Evolutionary conservation across 2,329 filamentous ascomycete genomes (phyloP), one percentile per base, ranked within the genome.

Genomic region (Juglanconis oblonga): DNA sequence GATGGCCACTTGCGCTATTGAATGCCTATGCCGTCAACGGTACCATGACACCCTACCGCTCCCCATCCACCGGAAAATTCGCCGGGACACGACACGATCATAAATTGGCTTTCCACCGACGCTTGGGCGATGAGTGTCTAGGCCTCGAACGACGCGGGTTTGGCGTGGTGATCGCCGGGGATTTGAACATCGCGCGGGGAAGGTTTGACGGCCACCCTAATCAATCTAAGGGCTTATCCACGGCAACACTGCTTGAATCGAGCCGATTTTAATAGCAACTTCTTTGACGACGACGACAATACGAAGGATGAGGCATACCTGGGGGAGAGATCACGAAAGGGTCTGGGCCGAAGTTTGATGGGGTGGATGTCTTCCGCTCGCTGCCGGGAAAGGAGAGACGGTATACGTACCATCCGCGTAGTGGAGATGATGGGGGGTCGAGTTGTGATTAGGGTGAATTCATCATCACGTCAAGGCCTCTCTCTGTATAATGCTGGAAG

Each of bases 11-110:
- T 0, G 77, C 77, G 1, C 67, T 85, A 29, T 73, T 82, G 66
- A 83, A 84, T 64, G 73, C 82, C 35, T 84, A 83, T 64, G 78
- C 79, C 45, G 77, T 82, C 11, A 84, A 83, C 65, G 81, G 81
- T 2, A 84, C 81, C 0, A 70, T 74, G 0, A 75, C 74, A 33
- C 68, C 74, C 0, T 83, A 82, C 67, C 74, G 74, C 17, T 71
- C 77, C 57, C 70, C 78, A 0, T n/a, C 64, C 1, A 81, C 75
- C 0, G 81, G 81, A 3, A 60, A 63, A 7, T 62, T 76, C 0
- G 56, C 61, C 3, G 79, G 80, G 0, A 83, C 78, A 0, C 70
- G 81, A 14, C 80, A 85, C 67, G 77, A 81, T 57, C 73, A 77
- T 35, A 85, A 85, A 66, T 69, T 79, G 1, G 68, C 71, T 4